Evolutionary conservation across 2,329 filamentous ascomycete species (phyloP).

Genomic region (Xylariales sp.): DNA sequence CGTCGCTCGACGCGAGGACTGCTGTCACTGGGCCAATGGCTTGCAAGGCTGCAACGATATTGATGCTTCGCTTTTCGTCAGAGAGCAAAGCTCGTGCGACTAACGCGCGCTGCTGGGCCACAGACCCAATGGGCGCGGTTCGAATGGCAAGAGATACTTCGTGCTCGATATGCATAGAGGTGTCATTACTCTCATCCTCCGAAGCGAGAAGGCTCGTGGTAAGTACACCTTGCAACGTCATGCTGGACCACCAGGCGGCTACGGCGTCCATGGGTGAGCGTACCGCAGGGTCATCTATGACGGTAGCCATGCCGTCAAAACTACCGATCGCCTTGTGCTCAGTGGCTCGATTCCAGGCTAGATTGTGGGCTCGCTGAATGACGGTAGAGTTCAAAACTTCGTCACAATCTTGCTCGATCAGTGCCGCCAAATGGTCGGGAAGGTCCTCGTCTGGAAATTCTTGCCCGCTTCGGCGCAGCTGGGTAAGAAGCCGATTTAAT

Average conservation of each 20-base stretch:
- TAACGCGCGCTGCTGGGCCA: conserved; percentile 71
- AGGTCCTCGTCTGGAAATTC: conserved; percentile 72
- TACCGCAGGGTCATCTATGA: conserved; percentile 87
- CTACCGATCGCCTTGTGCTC: conserved; percentile 71
- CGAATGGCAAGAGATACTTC: conserved; percentile 76
- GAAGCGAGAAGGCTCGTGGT: conserved; percentile 68
- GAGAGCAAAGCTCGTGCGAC: conserved; percentile 69
- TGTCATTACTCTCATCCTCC: conserved; percentile 59
- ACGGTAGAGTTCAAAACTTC: conserved; percentile 82
- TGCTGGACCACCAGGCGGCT: conserved; percentile 89
- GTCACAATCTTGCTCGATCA: conserved; percentile 84
- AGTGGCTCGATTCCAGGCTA: conserved; percentile 87
- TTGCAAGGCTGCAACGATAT: conserved; percentile 67
- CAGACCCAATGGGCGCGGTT: conserved; percentile 81
- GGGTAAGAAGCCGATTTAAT: conserved; percentile 64
- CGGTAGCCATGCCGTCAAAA: conserved; percentile 81
- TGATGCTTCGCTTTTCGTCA: conserved; percentile 64
- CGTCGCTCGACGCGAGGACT: conserved; percentile 49
- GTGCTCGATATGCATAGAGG: conserved; percentile 52
- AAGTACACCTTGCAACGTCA: conserved; percentile 76
- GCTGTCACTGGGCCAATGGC: conserved; percentile 59
- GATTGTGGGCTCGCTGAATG: conserved; percentile 86
- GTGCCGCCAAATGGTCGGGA: conserved; percentile 78
- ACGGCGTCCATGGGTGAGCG: conserved; percentile 89
- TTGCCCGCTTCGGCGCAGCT: conserved; percentile 54